Conservation (phyloP, 768 basidiomycete genomes). For the Leucocoprinus birnbaumii region DNA sequence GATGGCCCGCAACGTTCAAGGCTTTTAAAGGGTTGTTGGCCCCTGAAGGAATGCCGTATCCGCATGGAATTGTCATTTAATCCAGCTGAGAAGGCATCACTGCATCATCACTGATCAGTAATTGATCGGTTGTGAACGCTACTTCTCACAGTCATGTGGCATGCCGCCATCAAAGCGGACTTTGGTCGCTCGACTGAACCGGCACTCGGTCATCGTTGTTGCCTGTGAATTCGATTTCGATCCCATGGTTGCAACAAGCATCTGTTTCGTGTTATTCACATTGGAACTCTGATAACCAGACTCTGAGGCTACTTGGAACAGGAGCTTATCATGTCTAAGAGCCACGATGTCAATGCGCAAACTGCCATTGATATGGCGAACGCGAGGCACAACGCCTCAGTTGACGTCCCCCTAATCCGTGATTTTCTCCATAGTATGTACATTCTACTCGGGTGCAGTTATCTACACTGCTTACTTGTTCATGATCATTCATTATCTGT, state of each 20-base stretch:
- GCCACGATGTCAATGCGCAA: constrained; percentile 39
- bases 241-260: neutral
- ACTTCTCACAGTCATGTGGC: too few relatives aligned
- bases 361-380: constrained; percentile 49
- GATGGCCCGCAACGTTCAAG: too few relatives aligned
- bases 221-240: neutral
- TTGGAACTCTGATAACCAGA: neutral
- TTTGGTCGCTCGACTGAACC: neutral
- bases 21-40: too few relatives aligned
- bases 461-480: neutral
- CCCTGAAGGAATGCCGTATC: too few relatives aligned
- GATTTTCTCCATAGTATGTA: constrained; percentile 50
- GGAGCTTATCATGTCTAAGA: neutral
- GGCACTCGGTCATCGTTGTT: neutral
- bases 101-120: too few relatives aligned
- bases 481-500: neutral
- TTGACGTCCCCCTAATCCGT: constrained; percentile 41
- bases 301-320: neutral
- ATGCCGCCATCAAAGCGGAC: too few relatives aligned
- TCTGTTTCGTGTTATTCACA: neutral
- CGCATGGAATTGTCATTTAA: too few relatives aligned
- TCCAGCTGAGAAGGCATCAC: too few relatives aligned
- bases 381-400: constrained; percentile 41
- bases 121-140: too few relatives aligned
- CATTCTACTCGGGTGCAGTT: neutral